Percentiles rank a stretch among this genome's conserved stretches.
phyloP scores from a whole-genome alignment of 2,329 filamentous ascomycete species.

The Botryosphaeria dothidea region DNA sequence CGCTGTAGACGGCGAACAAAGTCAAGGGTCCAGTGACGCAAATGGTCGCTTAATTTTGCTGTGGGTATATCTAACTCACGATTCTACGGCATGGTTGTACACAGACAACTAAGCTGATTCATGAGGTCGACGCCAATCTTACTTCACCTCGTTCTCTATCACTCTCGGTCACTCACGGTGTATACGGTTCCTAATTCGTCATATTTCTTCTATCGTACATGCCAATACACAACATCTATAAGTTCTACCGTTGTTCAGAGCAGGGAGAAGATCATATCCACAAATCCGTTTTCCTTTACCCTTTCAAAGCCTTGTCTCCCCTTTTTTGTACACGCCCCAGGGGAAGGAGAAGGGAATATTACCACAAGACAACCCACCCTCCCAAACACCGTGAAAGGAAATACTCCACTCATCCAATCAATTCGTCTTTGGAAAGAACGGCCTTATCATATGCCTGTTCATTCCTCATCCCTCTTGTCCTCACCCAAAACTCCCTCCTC shows the following conservation, averaged over 20 bases:
- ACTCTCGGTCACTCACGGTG: no score
- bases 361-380: background rate
- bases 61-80: no score
- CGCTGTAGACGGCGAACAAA: no score
- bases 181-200: no score
- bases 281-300: background rate
- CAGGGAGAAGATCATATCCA: background rate
- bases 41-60: no score
- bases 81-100: no score
- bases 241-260: background rate
- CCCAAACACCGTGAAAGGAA: background rate
- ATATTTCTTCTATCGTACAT: background rate
- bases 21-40: no score
- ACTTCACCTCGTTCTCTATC: no score
- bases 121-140: no score
- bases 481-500: constrained; percentile 44
- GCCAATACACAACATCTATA: background rate
- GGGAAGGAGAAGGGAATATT: background rate
- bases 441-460: background rate
- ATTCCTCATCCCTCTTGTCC: background rate
- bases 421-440: background rate
- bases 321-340: background rate
- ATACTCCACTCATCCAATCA: background rate
- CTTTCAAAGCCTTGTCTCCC: background rate
- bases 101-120: no score